Percentiles rank a stretch among this genome's conserved stretches.
These are phyloP conservation scores for Bocquillonia castaneifolia DNA, from an alignment of 441 rosid genomes.

Conservation along the genomic window DNA sequence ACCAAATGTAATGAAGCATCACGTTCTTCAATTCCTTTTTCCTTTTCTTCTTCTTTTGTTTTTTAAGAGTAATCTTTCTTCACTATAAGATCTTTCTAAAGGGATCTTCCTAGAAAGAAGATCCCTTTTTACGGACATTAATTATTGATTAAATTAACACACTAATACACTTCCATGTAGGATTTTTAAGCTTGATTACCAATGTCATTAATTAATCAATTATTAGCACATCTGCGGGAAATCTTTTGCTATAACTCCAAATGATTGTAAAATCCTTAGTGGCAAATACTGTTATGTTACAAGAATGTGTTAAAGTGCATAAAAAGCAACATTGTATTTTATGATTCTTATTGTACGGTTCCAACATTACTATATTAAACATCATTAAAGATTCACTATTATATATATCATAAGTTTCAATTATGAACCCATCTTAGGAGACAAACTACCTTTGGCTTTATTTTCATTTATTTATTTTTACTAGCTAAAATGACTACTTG, in stretches of 20 bases:
- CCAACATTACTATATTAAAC: constrained; percentile 3
- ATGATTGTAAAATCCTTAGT: constrained; percentile 11
- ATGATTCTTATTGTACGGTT: constrained; percentile 29
- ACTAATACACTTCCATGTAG: constrained; percentile 20
- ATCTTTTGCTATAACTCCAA: constrained; percentile 1
- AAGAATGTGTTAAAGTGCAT: constrained; percentile 8
- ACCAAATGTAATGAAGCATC: constrained; percentile 42
- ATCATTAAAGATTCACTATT: constrained; percentile 12
- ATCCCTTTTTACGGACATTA: constrained; percentile 17
- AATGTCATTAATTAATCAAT: constrained; percentile 13
- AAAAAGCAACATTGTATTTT: constrained; percentile 17
- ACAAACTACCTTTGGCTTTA: constrained; percentile 24
- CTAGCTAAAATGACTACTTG: constrained; percentile 13
- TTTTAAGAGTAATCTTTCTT: constrained; percentile 17
- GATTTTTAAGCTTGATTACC: constrained; percentile 27
- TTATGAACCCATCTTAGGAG: constrained; percentile 30
- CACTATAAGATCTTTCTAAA: constrained; percentile 23
- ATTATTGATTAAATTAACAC: constrained; percentile 18
- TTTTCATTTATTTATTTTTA: constrained; percentile 12
- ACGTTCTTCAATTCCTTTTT: constrained; percentile 24
- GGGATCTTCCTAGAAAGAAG: constrained; percentile 34
- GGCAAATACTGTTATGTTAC: constrained; percentile 4
- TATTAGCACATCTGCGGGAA: neutral
- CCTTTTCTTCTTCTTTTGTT: neutral
- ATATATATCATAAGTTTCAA: constrained; percentile 21